These are phyloP conservation scores for Tolypocladium ovalisporum DNA, from an alignment of 2,329 filamentous ascomycete species.

Conservation along the genomic window DNA sequence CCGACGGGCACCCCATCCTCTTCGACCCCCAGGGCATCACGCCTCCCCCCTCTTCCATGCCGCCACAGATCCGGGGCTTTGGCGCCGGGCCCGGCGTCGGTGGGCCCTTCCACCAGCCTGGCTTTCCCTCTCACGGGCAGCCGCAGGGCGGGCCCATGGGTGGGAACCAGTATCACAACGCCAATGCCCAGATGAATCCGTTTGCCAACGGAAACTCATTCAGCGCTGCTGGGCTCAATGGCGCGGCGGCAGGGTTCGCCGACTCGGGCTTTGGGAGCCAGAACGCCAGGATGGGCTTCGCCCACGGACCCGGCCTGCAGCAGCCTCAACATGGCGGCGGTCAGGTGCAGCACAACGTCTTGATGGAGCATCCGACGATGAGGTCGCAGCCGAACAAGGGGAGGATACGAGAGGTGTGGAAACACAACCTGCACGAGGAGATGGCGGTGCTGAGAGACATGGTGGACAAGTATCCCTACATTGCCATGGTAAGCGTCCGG, in stretches of 20 bases:
- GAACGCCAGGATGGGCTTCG: conserved; percentile 79
- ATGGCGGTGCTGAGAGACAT: conserved; percentile 75
- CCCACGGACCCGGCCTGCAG: conserved; percentile 43
- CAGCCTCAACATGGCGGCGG: conserved; percentile 43
- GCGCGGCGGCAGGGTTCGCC: conserved; percentile 46
- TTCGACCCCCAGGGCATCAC: background rate
- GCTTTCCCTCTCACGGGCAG: conserved; percentile 42
- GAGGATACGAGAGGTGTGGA: conserved; percentile 94
- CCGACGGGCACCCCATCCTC: background rate
- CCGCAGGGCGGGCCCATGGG: conserved; percentile 43
- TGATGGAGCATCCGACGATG: conserved; percentile 31
- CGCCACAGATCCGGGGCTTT: conserved; percentile 27
- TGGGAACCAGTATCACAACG: conserved; percentile 61
- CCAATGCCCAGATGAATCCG: conserved; percentile 56
- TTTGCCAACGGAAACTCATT: conserved; percentile 51
- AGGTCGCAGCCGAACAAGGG: conserved; percentile 54
- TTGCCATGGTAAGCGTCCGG: conserved; percentile 72
- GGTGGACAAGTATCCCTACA: conserved; percentile 85
- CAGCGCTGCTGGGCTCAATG: conserved; percentile 45
- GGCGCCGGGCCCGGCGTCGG: conserved; percentile 24
- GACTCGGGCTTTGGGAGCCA: conserved; percentile 73
- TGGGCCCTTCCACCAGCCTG: conserved; percentile 31
- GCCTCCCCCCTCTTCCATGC: conserved; percentile 14
- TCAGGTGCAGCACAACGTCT: conserved; percentile 27
- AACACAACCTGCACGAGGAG: conserved; percentile 80